Percentiles rank a stretch among this genome's conserved stretches.
Conservation (phyloP, 1,139 yeast genomes). For the Wickerhamomyces sp. region DNA sequence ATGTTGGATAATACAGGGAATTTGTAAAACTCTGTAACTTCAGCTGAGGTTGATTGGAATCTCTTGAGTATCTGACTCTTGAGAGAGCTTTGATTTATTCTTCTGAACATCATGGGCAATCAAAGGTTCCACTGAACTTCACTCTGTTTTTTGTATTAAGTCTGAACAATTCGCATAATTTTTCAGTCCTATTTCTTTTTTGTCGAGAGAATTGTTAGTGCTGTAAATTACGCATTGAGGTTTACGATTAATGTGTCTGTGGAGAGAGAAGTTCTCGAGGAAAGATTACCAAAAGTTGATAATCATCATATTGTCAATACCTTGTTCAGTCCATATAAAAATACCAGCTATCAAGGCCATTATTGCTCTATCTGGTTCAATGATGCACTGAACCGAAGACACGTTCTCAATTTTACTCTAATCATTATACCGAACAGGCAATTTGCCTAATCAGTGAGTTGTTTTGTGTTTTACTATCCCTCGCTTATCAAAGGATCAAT, state of each 20-base stretch:
- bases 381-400: constrained; percentile 5
- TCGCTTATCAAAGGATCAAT: constrained; percentile 2
- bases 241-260: not conserved
- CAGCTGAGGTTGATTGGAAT: constrained; percentile 3
- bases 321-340: no score
- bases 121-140: not conserved
- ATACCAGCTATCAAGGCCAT: no score
- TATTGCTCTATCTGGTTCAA: not conserved
- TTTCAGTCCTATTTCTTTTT: constrained; percentile 3
- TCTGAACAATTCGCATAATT: not conserved
- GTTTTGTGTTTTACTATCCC: no score
- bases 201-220: constrained; percentile 9
- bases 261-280: no score
- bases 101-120: constrained; percentile 1
- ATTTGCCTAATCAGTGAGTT: constrained; percentile 4
- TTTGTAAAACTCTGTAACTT: constrained; percentile 10
- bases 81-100: not conserved
- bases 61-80: constrained; percentile 1
- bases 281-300: no score
- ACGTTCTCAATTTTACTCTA: not conserved
- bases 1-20: constrained; percentile 19
- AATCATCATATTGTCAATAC: no score
- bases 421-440: not conserved
- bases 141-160: constrained; percentile 4
- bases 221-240: constrained; percentile 7